Evolutionary conservation across 441 rosid genomes (phyloP).

Genomic region (Arabidopsis hybrid): DNA sequence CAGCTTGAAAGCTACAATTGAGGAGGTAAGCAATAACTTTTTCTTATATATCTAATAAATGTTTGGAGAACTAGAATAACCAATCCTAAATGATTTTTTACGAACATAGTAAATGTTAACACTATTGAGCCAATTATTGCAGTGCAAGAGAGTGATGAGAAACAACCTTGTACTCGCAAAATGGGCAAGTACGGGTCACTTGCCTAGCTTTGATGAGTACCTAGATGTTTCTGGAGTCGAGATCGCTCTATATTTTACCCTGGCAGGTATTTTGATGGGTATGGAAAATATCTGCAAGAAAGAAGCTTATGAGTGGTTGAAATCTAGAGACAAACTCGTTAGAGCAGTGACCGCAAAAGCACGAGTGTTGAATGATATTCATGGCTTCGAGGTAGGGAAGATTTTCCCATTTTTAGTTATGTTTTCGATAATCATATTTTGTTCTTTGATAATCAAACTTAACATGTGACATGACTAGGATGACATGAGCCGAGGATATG

Average conservation of each 20-base stretch:
- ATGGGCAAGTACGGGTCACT: constrained; percentile 1
- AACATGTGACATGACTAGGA: constrained; percentile 33
- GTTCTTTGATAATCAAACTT: neutral
- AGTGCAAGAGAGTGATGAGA: constrained; percentile 11
- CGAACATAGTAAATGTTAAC: no score
- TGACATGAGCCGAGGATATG: constrained; percentile 34
- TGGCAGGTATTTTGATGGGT: neutral
- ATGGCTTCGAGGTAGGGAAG: constrained; percentile 1
- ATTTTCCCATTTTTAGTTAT: neutral
- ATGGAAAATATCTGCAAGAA: constrained; percentile 15
- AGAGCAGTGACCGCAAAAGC: neutral
- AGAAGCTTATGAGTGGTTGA: constrained; percentile 30
- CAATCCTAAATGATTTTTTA: no score
- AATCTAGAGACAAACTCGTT: neutral
- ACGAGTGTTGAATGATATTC: constrained; percentile 2
- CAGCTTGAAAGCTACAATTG: constrained; percentile 30
- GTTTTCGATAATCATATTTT: neutral
- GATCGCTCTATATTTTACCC: neutral
- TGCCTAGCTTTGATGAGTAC: constrained; percentile 35
- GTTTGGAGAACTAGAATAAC: no score
- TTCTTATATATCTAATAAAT: no score
- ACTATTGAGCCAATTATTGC: neutral
- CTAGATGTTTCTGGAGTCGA: constrained; percentile 10
- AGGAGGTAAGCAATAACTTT: constrained; percentile 25
- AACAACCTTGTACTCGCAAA: constrained; percentile 13